A percentile compares a stretch with the other conserved stretches of the same genome.
Conservation (phyloP, 768 basidiomycete genomes). For the Tricholoma terreum region DNA sequence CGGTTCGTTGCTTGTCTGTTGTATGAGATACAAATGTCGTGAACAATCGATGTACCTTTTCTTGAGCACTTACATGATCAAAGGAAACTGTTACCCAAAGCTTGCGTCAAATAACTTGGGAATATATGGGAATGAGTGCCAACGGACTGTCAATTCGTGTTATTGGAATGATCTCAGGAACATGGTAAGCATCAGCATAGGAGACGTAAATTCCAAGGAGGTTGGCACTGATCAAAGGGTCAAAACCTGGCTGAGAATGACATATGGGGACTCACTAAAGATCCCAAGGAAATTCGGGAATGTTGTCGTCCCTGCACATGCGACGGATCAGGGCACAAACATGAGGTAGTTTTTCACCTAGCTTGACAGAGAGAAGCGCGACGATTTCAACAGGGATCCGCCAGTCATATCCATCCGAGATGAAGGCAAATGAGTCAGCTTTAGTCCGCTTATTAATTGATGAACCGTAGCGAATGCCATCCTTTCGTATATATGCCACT, state of each 20-base stretch:
- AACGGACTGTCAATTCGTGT: slow-evolving; percentile 11
- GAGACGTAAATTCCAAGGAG: slow-evolving; percentile 18
- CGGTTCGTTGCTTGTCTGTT: not conserved
- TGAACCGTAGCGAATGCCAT: slow-evolving; percentile 21
- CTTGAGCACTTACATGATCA: slow-evolving; percentile 12
- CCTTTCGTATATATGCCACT: slow-evolving; percentile 14
- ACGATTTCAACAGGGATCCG: slow-evolving; percentile 8
- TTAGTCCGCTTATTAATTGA: slow-evolving; percentile 11
- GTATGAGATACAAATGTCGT: not conserved
- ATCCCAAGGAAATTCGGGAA: slow-evolving; percentile 22
- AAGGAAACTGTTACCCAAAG: slow-evolving; percentile 16
- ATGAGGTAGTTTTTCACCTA: slow-evolving; percentile 10
- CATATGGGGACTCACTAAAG: slow-evolving; percentile 17
- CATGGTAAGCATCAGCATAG: slow-evolving; percentile 16
- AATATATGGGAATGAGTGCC: slow-evolving; percentile 10
- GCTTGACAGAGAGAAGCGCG: slow-evolving; percentile 9
- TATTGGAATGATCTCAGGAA: slow-evolving; percentile 13
- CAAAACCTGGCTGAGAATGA: not conserved
- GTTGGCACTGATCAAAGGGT: slow-evolving; percentile 10
- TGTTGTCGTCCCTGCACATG: slow-evolving; percentile 7
- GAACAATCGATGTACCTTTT: not conserved
- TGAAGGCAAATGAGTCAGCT: slow-evolving; percentile 14
- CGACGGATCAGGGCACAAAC: slow-evolving; percentile 17
- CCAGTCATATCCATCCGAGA: slow-evolving; percentile 1
- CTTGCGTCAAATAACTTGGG: not conserved